Base-by-base conservation (phyloP, 1,284 basidiomycete genomes). In the Fomitopsis betulina region DNA sequence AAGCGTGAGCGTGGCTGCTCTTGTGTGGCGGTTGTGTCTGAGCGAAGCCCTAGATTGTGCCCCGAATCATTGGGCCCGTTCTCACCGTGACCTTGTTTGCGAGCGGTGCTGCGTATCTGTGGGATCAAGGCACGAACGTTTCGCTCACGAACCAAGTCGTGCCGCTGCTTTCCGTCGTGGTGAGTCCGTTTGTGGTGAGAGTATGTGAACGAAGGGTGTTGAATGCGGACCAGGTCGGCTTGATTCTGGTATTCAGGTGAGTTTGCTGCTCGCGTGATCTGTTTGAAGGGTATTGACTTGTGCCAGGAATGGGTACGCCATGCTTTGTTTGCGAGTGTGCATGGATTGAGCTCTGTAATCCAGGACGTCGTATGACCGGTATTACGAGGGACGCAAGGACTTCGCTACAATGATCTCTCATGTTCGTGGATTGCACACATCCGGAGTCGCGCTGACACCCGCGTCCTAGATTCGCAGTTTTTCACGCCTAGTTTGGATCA, bases 121-220 rank as follows among this genome's bases (percentile, higher is more conserved):
- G 79, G 68, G 73, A 77, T 8, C 73, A 72, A 58, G 88, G 86
- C 0, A 75, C 81, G 55, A 68, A 75, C 27, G 72, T 92, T 53
- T 75, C 77, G 23, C 74, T 90, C 55, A 82, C 87, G 8, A 91
- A 89, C 69, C 84, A 86, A 5, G 84, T 94, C 63, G 85, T 94
- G 5, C 94, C 93, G 1, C 75, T 96, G 50, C 79, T 96, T 25
- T 92, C 91, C 7, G 91, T 97, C 15, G 94, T 96, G 62, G 94
- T 96, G 61, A 78, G 91, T 73, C 3, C 27, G 8, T 39, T 19
- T 38, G 15, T 54, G 13, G 6, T 23, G 12, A 23, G 25, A 13
- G 3, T 2, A 5, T 37, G 6, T 13, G 40, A 27, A 15, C 5
- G 13, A 15, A 37, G 15, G 19, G 21, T 7, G 6, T n/a, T 33